Base-by-base conservation (phyloP, 805 yeast species). In the Pichia phayaonensis region DNA sequence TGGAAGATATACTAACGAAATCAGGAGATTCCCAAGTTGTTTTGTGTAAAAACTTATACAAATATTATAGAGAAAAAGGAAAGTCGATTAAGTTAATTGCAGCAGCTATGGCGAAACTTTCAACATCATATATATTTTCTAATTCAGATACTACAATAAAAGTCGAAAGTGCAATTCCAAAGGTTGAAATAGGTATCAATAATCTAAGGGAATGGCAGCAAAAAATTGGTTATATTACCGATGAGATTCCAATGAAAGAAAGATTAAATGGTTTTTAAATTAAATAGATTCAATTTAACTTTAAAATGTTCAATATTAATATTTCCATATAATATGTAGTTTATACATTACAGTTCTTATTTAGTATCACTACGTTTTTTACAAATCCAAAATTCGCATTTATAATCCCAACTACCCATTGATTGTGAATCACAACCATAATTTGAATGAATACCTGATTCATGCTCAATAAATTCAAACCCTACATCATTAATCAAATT, bases 361-460 rank as follows among this genome's bases (percentile, higher is more conserved):
- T 29, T 8, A 27, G 7, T 27, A 2, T 34, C n/a, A 8, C 11
- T 34, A n/a, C 20, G 7, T 34, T 26, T 48, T 13, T 62, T 40
- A 50, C 84, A 83, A 2, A 83, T 79, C 90, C 90, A 85, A 58
- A 68, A 85, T 52, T 82, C 86, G 59, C 90, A 83, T 23, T 76
- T 68, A 59, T 83, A 85, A 5, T 62, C 63, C 72, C 75, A 84
- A 1, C 73, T 69, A 0, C 85, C 84, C 58, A 83, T 64, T 1
- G 80, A 64, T 47, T 65, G 60, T 0, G 60, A 57, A 57, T 82
- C 86, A 2, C 74, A 67, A 16, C 83, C 75, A 59, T 86, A 86
- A 0, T 75, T 70, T 8, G 81, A 67, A 18, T 71, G 67, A 13
- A 81, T 69, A 1, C 62, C 72, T 1, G 72, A 62, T 53, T 74